A percentile compares a stretch with the other conserved stretches of the same genome.
Evolutionary conservation across 2,329 filamentous ascomycete genomes (phyloP).

Genomic region (Pezicula neosporulosa): DNA sequence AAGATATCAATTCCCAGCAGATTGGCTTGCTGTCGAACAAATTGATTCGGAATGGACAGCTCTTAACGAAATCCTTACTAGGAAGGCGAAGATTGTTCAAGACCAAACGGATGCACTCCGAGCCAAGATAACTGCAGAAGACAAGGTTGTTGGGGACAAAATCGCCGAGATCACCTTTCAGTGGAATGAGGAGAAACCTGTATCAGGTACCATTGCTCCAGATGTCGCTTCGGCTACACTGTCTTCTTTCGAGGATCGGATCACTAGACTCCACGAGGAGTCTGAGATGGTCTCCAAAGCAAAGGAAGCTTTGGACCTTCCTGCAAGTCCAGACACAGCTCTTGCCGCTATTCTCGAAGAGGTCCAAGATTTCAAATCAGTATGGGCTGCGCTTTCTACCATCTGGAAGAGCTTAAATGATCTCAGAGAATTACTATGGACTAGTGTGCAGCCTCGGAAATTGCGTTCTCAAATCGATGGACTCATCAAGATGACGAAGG

Average conservation of each 20-base stretch:
- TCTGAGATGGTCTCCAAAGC: conserved; percentile 93
- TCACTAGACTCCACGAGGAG: conserved; percentile 82
- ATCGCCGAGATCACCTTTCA: conserved; percentile 79
- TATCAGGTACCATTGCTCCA: conserved; percentile 89
- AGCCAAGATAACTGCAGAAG: conserved; percentile 92
- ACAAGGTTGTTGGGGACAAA: conserved; percentile 85
- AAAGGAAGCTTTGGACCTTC: conserved; percentile 92
- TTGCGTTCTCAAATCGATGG: conserved; percentile 85
- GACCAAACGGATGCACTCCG: conserved; percentile 94
- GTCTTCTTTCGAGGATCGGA: conserved; percentile 75
- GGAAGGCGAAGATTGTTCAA: conserved; percentile 92
- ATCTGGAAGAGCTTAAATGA: conserved; percentile 97
- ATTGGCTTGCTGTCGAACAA: conserved; percentile 95
- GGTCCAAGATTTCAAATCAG: conserved; percentile 97
- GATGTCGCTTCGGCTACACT: conserved; percentile 83
- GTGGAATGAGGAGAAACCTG: conserved; percentile 96
- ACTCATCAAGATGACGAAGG: conserved; percentile 95
- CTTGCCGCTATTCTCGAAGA: conserved; percentile 87
- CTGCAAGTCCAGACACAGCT: conserved; percentile 74
- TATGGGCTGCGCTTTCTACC: conserved; percentile 92
- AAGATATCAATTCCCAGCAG: conserved; percentile 86
- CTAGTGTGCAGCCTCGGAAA: conserved; percentile 90
- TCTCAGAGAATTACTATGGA: conserved; percentile 89
- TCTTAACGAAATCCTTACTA: conserved; percentile 83
- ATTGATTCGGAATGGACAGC: conserved; percentile 95